A percentile compares a stretch with the other conserved stretches of the same genome.
Evolutionary conservation across 352 stramenopile genomes (phyloP).

Genomic region (Phytopythium kandeliae): DNA sequence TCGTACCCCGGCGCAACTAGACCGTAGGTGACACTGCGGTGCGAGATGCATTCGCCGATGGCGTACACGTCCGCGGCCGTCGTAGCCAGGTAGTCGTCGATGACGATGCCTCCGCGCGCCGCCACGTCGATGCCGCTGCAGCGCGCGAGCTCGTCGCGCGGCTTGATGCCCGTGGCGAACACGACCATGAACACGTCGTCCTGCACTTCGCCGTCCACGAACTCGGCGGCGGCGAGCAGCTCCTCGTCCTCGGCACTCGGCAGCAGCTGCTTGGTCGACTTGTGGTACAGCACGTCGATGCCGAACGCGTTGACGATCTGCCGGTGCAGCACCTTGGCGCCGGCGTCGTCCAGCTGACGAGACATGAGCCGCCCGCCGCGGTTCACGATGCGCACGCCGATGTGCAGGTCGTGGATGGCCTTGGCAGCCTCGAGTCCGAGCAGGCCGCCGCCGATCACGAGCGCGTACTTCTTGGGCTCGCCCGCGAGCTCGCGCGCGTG

Average conservation of each 20-base stretch:
- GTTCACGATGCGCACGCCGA: conserved; percentile 88
- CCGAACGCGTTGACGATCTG: conserved; percentile 86
- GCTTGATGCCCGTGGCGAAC: conserved; percentile 89
- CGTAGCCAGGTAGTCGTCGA: conserved; percentile 85
- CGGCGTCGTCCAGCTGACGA: conserved; percentile 89
- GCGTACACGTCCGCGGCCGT: conserved; percentile 76
- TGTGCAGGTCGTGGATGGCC: conserved; percentile 87
- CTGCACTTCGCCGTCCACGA: conserved; percentile 73
- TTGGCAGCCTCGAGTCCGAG: conserved; percentile 85
- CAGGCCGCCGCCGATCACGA: conserved; percentile 74
- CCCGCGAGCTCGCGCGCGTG: conserved; percentile 17
- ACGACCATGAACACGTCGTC: conserved; percentile 91
- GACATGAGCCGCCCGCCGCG: conserved; percentile 91
- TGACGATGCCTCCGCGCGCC: conserved; percentile 89
- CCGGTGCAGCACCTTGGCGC: conserved; percentile 82
- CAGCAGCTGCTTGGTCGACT: conserved; percentile 64
- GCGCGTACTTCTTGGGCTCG: conserved; percentile 25
- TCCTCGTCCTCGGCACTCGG: conserved; percentile 21
- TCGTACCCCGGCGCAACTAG: conserved; percentile 90
- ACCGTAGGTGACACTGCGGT: conserved; percentile 92
- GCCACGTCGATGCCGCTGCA: conserved; percentile 59
- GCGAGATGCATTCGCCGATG: conserved; percentile 87
- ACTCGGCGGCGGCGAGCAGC: conserved; percentile 36
- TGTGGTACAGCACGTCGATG: conserved; percentile 86
- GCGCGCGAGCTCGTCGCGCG: conserved; percentile 84